Conservation (phyloP, 75 land plant genomes). For the Pinus albicaulis region DNA sequence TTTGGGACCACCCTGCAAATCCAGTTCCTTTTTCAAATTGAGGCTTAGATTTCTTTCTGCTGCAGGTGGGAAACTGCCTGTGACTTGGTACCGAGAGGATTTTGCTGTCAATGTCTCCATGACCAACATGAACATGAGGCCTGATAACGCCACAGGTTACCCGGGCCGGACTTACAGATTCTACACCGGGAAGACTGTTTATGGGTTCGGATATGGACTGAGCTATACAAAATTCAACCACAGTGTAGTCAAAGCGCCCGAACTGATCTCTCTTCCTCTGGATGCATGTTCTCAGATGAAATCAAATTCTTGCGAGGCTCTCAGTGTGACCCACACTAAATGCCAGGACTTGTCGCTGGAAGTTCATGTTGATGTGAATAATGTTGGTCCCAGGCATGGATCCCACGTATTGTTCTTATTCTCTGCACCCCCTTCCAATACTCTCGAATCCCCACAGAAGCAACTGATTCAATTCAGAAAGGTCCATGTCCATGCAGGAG, state of each 20-base stretch:
- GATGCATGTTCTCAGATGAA: conserved; percentile 34
- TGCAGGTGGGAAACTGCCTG: conserved; percentile 79
- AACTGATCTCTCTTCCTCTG: conserved; percentile 24
- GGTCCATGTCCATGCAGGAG: conserved; percentile 40
- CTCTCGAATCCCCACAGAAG: conserved; percentile 25
- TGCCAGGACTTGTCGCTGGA: conserved; percentile 26
- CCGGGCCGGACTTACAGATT: conserved; percentile 93
- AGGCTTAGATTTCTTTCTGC: neutral
- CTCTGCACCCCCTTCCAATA: conserved; percentile 32
- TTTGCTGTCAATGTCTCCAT: conserved; percentile 63
- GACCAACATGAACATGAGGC: conserved; percentile 95
- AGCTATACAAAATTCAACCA: conserved; percentile 58
- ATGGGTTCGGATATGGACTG: conserved; percentile 81
- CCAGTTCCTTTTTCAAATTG: neutral
- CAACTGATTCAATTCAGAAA: conserved; percentile 58
- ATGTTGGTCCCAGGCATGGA: conserved; percentile 52
- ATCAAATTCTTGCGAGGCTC: conserved; percentile 22
- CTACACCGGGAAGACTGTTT: conserved; percentile 73
- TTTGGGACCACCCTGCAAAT: neutral
- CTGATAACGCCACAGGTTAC: conserved; percentile 68
- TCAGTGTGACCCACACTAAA: conserved; percentile 32
- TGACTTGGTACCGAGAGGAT: conserved; percentile 73
- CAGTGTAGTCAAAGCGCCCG: neutral
- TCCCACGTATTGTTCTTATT: conserved; percentile 55
- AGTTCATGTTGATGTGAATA: conserved; percentile 48